Base-by-base conservation (phyloP, 2,329 filamentous ascomycete species). In the Cordyceps pruinosa region DNA sequence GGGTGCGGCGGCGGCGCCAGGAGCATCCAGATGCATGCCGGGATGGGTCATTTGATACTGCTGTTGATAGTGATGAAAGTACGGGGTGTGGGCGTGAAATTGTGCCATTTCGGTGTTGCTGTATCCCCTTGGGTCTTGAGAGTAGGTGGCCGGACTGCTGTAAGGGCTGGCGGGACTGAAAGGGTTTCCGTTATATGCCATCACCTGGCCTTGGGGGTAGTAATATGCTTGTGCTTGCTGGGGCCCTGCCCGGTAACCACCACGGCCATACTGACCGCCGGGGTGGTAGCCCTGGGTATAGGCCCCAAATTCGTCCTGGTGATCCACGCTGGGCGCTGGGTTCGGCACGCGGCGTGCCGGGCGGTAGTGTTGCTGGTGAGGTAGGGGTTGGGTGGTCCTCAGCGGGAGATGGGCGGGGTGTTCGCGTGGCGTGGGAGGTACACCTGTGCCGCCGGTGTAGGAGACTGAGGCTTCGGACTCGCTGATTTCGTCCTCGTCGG, bases 241-340 rank as follows among this genome's bases (percentile, higher is more conserved):
- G 35, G 61, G 61, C 64, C 64, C 60, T 17, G 54, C 25, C 35
- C 58, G 58, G 39, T 45, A 54, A 21, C 41, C 42, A 21, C 55
- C 61, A 30, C 60, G 61, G 25, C 57, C 57, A 28, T 28, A 54
- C 21, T 58, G 50, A 50, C 53, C 49, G 39, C 58, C 62, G 57
- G 59, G 60, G n/a, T n/a, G n/a, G 49, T 66, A 67, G 19, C n/a
- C 17, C 28, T 66, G 70, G 71, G 74, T 78, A 75, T 71, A 75
- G 64, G 65, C 70, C 61, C 74, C 71, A 67, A 80, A 86, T n/a
- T 88, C 84, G 25, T 89, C 84, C 21, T 77, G 77, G 35, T 80
- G 80, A 68, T 88, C 86, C 75, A 81, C 77, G 69, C 80, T 88
- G 75, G 83, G 81, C 56, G 82, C 75, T 62, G 78, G 76, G 61